Evolutionary conservation across 306 rosid species (phyloP).

Genomic region (Quillaja saponaria): DNA sequence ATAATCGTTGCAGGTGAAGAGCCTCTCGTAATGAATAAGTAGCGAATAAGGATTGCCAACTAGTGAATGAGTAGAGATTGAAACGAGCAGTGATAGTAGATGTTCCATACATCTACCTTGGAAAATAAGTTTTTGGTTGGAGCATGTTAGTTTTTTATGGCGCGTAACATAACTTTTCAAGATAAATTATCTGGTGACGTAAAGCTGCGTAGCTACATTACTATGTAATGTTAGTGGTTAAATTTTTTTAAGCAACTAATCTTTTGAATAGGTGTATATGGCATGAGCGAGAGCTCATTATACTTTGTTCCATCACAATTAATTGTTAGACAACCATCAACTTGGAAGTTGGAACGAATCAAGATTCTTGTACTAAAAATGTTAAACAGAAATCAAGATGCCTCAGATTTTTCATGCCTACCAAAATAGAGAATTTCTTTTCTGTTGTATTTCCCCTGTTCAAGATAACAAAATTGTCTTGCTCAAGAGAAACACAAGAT

Average conservation of each 20-base stretch:
- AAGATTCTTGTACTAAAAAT: too few species aligned
- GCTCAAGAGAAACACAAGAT: constrained; percentile 27
- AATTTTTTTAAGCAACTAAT: too few species aligned
- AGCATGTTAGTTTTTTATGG: constrained; percentile 10
- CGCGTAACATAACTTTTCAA: constrained; percentile 9
- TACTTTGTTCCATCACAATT: too few species aligned
- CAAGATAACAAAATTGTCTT: too few species aligned
- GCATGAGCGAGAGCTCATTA: too few species aligned
- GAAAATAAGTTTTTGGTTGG: background rate
- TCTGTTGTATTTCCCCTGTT: background rate
- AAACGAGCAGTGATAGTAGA: background rate
- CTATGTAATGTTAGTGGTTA: background rate
- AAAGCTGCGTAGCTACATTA: background rate
- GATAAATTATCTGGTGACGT: background rate
- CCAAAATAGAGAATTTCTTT: background rate
- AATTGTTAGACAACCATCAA: too few species aligned
- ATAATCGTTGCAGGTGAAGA: constrained; percentile 30
- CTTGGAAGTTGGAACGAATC: too few species aligned
- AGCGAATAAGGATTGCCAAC: constrained; percentile 4
- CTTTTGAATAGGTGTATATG: too few species aligned
- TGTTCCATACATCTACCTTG: background rate
- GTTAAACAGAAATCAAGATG: constrained; percentile 1
- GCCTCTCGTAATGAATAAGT: background rate
- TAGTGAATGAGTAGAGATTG: background rate
- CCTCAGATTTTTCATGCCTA: background rate